These are phyloP conservation scores for Backusella liffmaniae DNA, from an alignment of 192 early-diverging fungal species.

Conservation along the genomic window DNA sequence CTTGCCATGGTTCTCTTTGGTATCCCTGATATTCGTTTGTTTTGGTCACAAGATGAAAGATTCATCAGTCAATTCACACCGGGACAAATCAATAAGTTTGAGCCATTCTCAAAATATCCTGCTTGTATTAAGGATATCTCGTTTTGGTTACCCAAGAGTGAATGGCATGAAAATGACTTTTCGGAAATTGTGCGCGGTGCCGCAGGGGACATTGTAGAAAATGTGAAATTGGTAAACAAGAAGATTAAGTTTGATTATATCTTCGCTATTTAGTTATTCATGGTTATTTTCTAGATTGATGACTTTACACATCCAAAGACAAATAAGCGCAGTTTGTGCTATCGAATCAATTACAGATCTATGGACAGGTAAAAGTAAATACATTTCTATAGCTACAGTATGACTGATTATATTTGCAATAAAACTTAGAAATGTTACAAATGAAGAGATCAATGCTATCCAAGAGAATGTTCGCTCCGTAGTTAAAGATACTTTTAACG, in stretches of 20 bases:
- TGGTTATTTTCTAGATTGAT: slow-evolving; percentile 64
- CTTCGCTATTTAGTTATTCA: neutral
- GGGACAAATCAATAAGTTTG: slow-evolving; percentile 71
- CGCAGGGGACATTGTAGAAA: slow-evolving; percentile 92
- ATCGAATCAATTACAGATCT: slow-evolving; percentile 91
- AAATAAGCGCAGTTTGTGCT: slow-evolving; percentile 79
- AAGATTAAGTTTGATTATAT: too few species aligned
- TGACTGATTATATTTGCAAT: neutral
- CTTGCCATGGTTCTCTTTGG: slow-evolving; percentile 95
- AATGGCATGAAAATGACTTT: slow-evolving; percentile 93
- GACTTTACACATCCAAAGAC: slow-evolving; percentile 88
- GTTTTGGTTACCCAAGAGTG: slow-evolving; percentile 73
- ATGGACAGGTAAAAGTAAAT: slow-evolving; percentile 80
- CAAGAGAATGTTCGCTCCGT: slow-evolving; percentile 73
- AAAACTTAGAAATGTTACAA: slow-evolving; percentile 73
- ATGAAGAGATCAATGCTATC: slow-evolving; percentile 92
- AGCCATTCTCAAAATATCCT: slow-evolving; percentile 87
- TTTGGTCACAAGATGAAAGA: slow-evolving; percentile 89
- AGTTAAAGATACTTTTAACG: slow-evolving; percentile 65
- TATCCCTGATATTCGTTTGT: slow-evolving; percentile 94
- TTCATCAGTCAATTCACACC: slow-evolving; percentile 83
- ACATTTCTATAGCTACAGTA: neutral
- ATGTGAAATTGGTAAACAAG: slow-evolving; percentile 69
- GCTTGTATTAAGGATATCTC: slow-evolving; percentile 93
- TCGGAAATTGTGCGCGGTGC: slow-evolving; percentile 87